Evolutionary conservation across 2,329 filamentous ascomycete species (phyloP), one percentile per base, ranked within the genome.

Genomic region (Lasiodiplodia citricola): DNA sequence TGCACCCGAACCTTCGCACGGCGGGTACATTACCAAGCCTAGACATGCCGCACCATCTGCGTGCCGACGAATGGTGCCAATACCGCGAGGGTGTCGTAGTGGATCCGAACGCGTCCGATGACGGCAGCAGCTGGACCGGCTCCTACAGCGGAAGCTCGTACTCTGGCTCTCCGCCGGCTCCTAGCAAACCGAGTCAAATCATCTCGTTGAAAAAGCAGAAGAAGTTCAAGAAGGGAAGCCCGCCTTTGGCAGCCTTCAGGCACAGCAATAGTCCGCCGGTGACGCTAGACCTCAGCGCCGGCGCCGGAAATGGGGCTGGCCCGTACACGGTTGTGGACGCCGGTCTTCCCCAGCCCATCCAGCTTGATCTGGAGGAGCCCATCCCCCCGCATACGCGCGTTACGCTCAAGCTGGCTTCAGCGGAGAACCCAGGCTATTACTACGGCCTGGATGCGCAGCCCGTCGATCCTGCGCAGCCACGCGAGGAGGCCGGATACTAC

Each of bases 1-100:
- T 94, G 71, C 93, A 96, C 75, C 89, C 91, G 11, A 94, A 96
- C 76, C 84, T 96, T 52, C 85, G 88, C 50, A 88, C 88, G 14
- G 92, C 92, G 50, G 92, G 92, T 8, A 85, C 90, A 50, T 82
- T 96, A 35, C 92, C 92, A 0, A 92, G 88, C 74, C 82, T 96
- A 68, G 93, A 96, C 77, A 93, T 96, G 86, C 93, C 93, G 18
- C 92, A 95, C 77, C 93, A 97, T 79, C 85, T 94, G 10, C 87
- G 91, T 71, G 86, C 87, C 16, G 87, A 91, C 66, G 92, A 96
- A 75, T 94, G 91, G 89, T 89, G 93, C 71, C 87, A 87, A 18
- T 97, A 92, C 76, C 88, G 92, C 25, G 93, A 96, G 76, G 93
- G 92, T 5, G 88, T 95, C 31, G 89, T 91, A 0, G 74, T 90